Evolutionary conservation across 208 protist species (phyloP).

Genomic region (Crithidia acanthocephali): DNA sequence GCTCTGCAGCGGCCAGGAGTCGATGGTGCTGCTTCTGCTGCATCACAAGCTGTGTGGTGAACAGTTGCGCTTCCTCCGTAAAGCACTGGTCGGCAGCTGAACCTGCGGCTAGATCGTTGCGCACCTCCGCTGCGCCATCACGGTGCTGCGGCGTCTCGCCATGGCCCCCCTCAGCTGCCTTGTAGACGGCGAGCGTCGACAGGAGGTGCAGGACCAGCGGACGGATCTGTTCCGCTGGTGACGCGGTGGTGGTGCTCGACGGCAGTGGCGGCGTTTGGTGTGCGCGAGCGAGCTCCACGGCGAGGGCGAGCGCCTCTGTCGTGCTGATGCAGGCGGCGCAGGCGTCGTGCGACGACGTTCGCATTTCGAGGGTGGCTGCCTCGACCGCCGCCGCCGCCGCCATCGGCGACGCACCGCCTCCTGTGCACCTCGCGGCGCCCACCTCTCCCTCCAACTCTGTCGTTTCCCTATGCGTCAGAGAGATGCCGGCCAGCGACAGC

Average conservation of each 20-base stretch:
- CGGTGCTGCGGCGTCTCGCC: too few species aligned
- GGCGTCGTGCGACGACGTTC: background rate
- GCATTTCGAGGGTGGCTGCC: background rate
- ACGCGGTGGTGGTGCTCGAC: too few species aligned
- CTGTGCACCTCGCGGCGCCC: too few species aligned
- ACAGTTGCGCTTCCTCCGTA: background rate
- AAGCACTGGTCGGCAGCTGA: too few species aligned
- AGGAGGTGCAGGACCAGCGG: background rate
- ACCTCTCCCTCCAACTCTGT: too few species aligned
- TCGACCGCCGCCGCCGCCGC: background rate
- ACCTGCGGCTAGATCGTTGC: too few species aligned
- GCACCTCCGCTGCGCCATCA: too few species aligned
- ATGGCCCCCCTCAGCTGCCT: too few species aligned
- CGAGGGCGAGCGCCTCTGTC: slow-evolving; percentile 6
- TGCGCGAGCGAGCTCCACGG: background rate
- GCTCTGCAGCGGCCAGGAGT: slow-evolving; percentile 27
- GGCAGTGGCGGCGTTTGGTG: background rate
- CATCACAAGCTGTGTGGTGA: slow-evolving; percentile 3
- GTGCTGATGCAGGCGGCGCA: slow-evolving; percentile 2
- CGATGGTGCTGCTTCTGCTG: slow-evolving; percentile 28
- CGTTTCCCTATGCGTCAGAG: too few species aligned
- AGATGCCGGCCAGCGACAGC: too few species aligned
- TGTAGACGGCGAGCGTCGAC: background rate
- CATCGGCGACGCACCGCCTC: too few species aligned
- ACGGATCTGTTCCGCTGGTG: background rate